A percentile compares a stretch with the other conserved stretches of the same genome.
Evolutionary conservation across 2,329 filamentous ascomycete genomes (phyloP).

Genomic region (Nigrospora osmanthi): DNA sequence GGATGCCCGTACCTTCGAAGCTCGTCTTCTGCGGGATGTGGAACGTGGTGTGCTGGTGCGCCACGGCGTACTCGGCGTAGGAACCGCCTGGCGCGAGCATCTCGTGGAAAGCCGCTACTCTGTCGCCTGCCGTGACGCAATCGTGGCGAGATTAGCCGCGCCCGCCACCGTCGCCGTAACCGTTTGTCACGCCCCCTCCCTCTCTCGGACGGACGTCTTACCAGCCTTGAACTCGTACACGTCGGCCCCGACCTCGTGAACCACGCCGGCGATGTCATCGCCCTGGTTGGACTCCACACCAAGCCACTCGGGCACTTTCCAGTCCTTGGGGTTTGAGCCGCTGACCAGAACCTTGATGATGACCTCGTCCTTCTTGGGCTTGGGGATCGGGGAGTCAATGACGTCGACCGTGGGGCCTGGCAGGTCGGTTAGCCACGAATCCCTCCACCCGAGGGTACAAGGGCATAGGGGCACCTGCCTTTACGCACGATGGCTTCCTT

Average conservation of each 20-base stretch:
- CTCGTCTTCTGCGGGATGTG: conserved; percentile 38
- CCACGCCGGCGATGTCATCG: conserved; percentile 47
- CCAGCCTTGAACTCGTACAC: conserved; percentile 48
- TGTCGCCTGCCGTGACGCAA: background rate
- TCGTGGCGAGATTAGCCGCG: background rate
- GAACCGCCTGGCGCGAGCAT: conserved; percentile 42
- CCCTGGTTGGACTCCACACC: conserved; percentile 31
- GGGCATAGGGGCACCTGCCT: conserved; percentile 6
- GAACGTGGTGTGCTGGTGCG: conserved; percentile 48
- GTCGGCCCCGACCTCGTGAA: conserved; percentile 44
- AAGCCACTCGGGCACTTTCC: conserved; percentile 25
- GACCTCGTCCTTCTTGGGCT: conserved; percentile 28
- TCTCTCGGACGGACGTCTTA: background rate
- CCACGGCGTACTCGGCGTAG: conserved; percentile 55
- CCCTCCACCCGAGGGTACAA: background rate
- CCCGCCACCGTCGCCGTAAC: background rate
- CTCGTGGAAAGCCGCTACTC: conserved; percentile 17
- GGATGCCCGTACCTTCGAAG: conserved; percentile 34
- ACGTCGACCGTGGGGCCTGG: conserved; percentile 26
- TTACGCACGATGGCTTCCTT: conserved; percentile 21
- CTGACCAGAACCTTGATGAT: conserved; percentile 33
- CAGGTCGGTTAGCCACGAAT: background rate
- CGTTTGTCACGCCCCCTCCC: no score
- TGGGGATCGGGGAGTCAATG: conserved; percentile 29
- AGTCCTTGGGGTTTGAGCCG: conserved; percentile 40